Base-by-base conservation (phyloP, 805 yeast genomes). In the Candida berthetii region DNA sequence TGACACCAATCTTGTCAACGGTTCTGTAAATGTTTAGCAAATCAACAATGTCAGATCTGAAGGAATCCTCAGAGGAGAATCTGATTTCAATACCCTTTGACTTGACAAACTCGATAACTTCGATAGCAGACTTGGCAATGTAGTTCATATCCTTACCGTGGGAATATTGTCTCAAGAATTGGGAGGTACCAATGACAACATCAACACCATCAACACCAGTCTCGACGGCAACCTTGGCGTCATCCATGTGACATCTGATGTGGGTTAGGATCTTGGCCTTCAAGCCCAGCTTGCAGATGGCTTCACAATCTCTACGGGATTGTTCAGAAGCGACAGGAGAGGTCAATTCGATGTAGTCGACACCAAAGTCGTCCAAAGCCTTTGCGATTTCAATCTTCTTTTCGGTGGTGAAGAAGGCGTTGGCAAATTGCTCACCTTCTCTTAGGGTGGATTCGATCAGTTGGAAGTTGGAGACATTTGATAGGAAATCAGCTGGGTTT, bases 71-170 rank as follows among this genome's bases (percentile, higher is more conserved):
- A 5, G 96, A 85, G 22, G 96, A 85, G 65, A 91, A 91, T 66
- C 99, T 80, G 64, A 91, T 90, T 74, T 91, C 98, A 53, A 91
- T 88, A 54, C 96, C 96, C 67, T 93, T 91, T 42, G 91, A 80
- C 75, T 91, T 91, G 72, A 91, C 98, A 61, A 83, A 91, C 71
- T 93, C 96, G 62, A 91, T 91, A 50, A 91, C 99, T 68, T 91
- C 98, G 50, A 93, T 77, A 28, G 99, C 99, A 51, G 86, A 74
- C 72, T 91, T 84, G 58, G 98, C 95, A 62, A 91, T 91, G 70
- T 90, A 91, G 63, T 87, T 82, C 99, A 91, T 91, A 69, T 91
- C 99, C 73, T 91, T 91, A 62, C 99, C 99, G 65, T 93, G 98
- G 20, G 96, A 85, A 65, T 81, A 90, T 65, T 90, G 85, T 64